Conservation (phyloP, 306 rosid species). For the Mimosa bimucronata region DNA sequence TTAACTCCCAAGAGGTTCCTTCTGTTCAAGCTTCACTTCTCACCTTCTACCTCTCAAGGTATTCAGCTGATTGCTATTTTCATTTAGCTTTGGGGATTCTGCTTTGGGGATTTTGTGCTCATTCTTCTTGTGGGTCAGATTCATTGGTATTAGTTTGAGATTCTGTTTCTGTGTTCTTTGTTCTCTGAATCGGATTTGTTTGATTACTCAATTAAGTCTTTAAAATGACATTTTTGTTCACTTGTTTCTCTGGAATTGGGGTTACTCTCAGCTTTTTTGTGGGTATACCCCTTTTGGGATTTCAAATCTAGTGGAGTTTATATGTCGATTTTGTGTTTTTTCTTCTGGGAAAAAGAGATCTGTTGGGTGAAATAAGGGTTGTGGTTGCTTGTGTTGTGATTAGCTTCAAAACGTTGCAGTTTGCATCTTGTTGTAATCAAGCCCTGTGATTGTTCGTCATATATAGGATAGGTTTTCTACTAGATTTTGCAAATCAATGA, state of each 20-base stretch:
- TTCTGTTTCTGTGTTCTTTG: background rate
- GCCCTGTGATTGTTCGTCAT: background rate
- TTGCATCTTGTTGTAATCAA: background rate
- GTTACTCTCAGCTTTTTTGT: background rate
- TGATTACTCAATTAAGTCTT: slow-evolving; percentile 9
- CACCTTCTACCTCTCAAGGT: slow-evolving; percentile 30
- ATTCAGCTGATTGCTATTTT: background rate
- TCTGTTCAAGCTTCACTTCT: slow-evolving; percentile 44
- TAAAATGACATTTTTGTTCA: background rate
- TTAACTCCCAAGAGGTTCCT: slow-evolving; percentile 33
- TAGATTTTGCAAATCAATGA: slow-evolving; percentile 6
- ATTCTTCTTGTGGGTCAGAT: slow-evolving; percentile 19
- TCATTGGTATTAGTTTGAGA: background rate
- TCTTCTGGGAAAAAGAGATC: background rate
- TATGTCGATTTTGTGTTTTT: background rate
- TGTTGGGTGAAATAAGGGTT: slow-evolving; percentile 7
- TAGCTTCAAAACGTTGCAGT: background rate
- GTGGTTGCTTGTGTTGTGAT: background rate
- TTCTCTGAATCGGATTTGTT: background rate
- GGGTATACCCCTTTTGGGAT: background rate
- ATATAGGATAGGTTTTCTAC: background rate
- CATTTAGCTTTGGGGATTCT: slow-evolving; percentile 1
- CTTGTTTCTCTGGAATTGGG: background rate
- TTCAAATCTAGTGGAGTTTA: slow-evolving; percentile 43
- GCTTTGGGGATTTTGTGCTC: slow-evolving; percentile 15